Base-by-base conservation (phyloP, 148 eudicot species). In the Vaccinium darrowii region DNA sequence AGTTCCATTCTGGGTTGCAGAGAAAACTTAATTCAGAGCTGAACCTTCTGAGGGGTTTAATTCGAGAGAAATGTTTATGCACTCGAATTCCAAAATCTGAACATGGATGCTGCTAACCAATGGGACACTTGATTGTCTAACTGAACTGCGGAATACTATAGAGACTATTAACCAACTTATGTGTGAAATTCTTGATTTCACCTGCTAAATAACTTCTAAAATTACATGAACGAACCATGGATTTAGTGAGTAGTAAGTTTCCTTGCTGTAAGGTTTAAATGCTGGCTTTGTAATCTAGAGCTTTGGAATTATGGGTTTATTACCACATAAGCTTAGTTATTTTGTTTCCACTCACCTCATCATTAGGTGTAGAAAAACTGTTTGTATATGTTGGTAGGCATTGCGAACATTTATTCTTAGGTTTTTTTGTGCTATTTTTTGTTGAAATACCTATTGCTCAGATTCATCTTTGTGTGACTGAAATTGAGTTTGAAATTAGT, bases 11-110 rank as follows among this genome's bases (percentile, higher is more conserved):
- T n/a, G 51, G 51, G 57, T 6, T 12, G 49, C 23, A 39, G 0
- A 39, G 0, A 39, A 19, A 10, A 15, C 12, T 47, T 39, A 80
- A 10, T 30, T 27, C 57, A 15, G 8, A 23, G 23, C 57, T 53
- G 81, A 78, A 78, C 43, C 81, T 52, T 78, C 62, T 53, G 60
- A n/a, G 62, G 81, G 12, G 60, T 54, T 63, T 13, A 25, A 51
- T 53, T 25, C 2, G 63, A 52, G 43, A 7, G 27, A 63, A 63
- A 63, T 53, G 36, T 15, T 80, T 43, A 18, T 25, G 67, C 36
- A 36, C n/a, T 7, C 1, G 10, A 15, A 13, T 53, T 53, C 49
- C 23, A 30, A 54, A 56, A 79, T 18, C 14, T 27, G 25, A 25
- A 23, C 5, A n/a, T 21, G 25, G 54, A 76, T 47, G 13, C 16